Evolutionary conservation across 805 yeast species (phyloP).

Genomic region (Millerozyma acaciae): DNA sequence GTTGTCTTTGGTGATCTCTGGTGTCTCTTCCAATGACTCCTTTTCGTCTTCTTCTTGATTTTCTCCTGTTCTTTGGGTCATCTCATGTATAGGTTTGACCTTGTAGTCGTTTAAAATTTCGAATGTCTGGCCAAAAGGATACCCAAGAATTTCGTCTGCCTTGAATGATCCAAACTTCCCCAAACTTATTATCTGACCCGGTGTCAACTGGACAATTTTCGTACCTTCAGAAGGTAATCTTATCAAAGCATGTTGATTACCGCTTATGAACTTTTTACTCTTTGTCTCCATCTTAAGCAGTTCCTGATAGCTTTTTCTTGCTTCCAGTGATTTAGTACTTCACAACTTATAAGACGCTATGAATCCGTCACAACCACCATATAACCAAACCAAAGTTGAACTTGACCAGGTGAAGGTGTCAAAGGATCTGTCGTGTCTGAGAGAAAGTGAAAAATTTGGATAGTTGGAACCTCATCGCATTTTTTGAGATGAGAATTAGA

Average conservation of each 20-base stretch:
- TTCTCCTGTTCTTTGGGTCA: slow-evolving; percentile 26
- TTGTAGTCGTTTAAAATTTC: slow-evolving; percentile 62
- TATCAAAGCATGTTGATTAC: slow-evolving; percentile 57
- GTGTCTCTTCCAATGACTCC: too few species aligned
- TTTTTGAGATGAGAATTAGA: too few species aligned
- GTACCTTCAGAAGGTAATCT: slow-evolving; percentile 78
- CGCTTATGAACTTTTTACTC: slow-evolving; percentile 33
- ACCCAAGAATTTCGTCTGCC: slow-evolving; percentile 73
- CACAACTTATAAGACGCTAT: neutral
- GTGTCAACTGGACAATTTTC: slow-evolving; percentile 64
- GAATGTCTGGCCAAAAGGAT: slow-evolving; percentile 83
- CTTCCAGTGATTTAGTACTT: too few species aligned
- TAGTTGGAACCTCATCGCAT: too few species aligned
- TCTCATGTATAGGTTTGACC: slow-evolving; percentile 47
- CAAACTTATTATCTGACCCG: slow-evolving; percentile 59
- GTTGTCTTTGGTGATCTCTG: slow-evolving; percentile 37
- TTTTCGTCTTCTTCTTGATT: slow-evolving; percentile 33
- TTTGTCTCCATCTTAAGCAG: too few species aligned
- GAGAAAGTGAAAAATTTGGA: too few species aligned
- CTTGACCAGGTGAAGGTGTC: too few species aligned
- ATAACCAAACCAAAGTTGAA: too few species aligned
- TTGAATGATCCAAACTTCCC: slow-evolving; percentile 91
- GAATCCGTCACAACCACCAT: slow-evolving; percentile 1
- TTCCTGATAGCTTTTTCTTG: too few species aligned
- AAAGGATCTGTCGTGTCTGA: too few species aligned